Percentiles rank a stretch among this genome's conserved stretches.
Evolutionary conservation across 129 eudicot species (phyloP).

Genomic region (Lactuca sativa): DNA sequence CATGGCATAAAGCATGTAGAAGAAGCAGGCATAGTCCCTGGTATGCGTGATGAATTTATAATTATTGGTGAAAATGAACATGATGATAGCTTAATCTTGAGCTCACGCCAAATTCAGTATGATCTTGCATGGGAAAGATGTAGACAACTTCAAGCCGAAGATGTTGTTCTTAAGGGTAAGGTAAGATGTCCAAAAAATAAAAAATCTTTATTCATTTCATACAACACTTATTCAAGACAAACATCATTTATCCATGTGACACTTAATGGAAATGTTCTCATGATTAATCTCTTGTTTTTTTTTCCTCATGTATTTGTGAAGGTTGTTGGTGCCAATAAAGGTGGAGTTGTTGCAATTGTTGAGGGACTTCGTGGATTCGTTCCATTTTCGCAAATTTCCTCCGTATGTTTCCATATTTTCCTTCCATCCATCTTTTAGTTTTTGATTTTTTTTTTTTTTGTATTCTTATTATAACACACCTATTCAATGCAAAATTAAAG

Average conservation of each 20-base stretch:
- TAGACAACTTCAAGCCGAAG: constrained; percentile 94
- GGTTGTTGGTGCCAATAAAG: constrained; percentile 92
- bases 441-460: too few relatives aligned
- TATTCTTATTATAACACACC: too few relatives aligned
- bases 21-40: constrained; percentile 88
- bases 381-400: constrained; percentile 86
- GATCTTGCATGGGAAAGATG: constrained; percentile 97
- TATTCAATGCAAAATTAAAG: too few relatives aligned
- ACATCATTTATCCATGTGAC: too few relatives aligned
- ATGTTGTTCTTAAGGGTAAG: constrained; percentile 76
- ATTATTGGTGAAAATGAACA: constrained; percentile 69
- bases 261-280: too few relatives aligned
- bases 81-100: constrained; percentile 77
- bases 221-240: too few relatives aligned
- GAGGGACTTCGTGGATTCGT: constrained; percentile 95
- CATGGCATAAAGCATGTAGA: constrained; percentile 56
- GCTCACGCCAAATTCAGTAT: constrained; percentile 67
- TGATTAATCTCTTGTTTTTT: too few relatives aligned
- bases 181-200: constrained; percentile 30
- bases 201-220: neutral
- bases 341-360: constrained; percentile 89
- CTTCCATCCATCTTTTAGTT: neutral
- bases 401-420: constrained; percentile 39
- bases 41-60: constrained; percentile 63
- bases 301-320: constrained; percentile 18